Evolutionary conservation across 2,329 filamentous ascomycete species (phyloP).

Genomic region (Tolypocladium sp.): DNA sequence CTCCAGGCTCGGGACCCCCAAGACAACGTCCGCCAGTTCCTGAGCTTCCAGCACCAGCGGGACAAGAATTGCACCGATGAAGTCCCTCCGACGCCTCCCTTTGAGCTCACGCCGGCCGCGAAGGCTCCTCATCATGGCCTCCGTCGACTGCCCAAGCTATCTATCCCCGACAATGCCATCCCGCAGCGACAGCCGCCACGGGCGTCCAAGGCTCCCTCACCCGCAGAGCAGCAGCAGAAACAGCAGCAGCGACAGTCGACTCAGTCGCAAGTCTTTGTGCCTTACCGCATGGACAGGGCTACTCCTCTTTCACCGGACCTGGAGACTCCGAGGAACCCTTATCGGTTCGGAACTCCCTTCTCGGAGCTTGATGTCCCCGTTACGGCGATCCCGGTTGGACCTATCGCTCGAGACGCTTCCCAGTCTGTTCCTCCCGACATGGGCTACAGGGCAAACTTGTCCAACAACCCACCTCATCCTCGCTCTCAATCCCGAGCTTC

Average conservation of each 20-base stretch:
- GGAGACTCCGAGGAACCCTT: constrained; percentile 49
- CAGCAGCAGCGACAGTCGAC: constrained; percentile 13
- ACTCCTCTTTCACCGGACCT: constrained; percentile 46
- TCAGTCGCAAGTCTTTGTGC: constrained; percentile 28
- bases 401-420: constrained; percentile 67
- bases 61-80: constrained; percentile 35
- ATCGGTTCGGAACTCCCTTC: constrained; percentile 76
- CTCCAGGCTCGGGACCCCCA: constrained; percentile 71
- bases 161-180: constrained; percentile 39
- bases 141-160: constrained; percentile 51
- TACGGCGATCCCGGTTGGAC: constrained; percentile 61
- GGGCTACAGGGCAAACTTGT: constrained; percentile 54
- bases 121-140: constrained; percentile 44
- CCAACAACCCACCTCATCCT: constrained; percentile 22
- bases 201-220: constrained; percentile 17
- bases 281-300: constrained; percentile 42
- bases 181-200: constrained; percentile 17
- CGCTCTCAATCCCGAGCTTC: constrained; percentile 48
- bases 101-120: constrained; percentile 48
- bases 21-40: constrained; percentile 87
- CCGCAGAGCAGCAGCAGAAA: constrained; percentile 14
- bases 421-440: constrained; percentile 93
- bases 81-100: constrained; percentile 61
- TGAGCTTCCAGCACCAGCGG: constrained; percentile 81
- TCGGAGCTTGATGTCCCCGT: constrained; percentile 86